phyloP scores from a whole-genome alignment of 148 eudicot species.

The Cornus controversa region DNA sequence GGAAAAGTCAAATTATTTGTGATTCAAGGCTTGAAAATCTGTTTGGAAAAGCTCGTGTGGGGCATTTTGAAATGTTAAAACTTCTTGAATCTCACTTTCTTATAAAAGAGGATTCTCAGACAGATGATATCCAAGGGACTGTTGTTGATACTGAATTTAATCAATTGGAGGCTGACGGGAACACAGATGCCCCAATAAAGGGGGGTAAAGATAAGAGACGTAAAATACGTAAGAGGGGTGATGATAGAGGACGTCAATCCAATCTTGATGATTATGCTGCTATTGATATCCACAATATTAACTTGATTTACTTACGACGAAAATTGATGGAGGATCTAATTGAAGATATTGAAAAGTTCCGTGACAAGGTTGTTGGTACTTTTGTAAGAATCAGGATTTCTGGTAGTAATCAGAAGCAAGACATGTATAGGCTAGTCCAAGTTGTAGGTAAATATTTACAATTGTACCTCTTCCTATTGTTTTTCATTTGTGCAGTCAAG shows the following conservation, averaged over 20 bases:
- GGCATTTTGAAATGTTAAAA: slow-evolving; percentile 98
- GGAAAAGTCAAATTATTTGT: slow-evolving; percentile 87
- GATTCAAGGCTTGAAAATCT: slow-evolving; percentile 82
- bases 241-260: slow-evolving; percentile 60
- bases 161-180: slow-evolving; percentile 62
- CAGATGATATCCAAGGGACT: slow-evolving; percentile 76
- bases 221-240: slow-evolving; percentile 63
- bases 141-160: slow-evolving; percentile 63
- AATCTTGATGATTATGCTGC: slow-evolving; percentile 97
- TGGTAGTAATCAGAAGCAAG: slow-evolving; percentile 85
- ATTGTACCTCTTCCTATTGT: background rate
- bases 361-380: slow-evolving; percentile 73
- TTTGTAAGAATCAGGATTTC: slow-evolving; percentile 95
- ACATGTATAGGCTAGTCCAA: slow-evolving; percentile 95
- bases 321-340: slow-evolving; percentile 83
- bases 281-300: slow-evolving; percentile 88
- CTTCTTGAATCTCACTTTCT: slow-evolving; percentile 92
- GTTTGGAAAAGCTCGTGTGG: slow-evolving; percentile 92
- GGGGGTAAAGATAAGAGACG: slow-evolving; percentile 63
- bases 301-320: slow-evolving; percentile 77
- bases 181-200: slow-evolving; percentile 39
- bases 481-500: background rate
- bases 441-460: slow-evolving; percentile 59
- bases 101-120: slow-evolving; percentile 64
- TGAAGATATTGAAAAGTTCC: slow-evolving; percentile 72